phyloP scores from a whole-genome alignment of 805 yeast species.

The Candida anglica region DNA sequence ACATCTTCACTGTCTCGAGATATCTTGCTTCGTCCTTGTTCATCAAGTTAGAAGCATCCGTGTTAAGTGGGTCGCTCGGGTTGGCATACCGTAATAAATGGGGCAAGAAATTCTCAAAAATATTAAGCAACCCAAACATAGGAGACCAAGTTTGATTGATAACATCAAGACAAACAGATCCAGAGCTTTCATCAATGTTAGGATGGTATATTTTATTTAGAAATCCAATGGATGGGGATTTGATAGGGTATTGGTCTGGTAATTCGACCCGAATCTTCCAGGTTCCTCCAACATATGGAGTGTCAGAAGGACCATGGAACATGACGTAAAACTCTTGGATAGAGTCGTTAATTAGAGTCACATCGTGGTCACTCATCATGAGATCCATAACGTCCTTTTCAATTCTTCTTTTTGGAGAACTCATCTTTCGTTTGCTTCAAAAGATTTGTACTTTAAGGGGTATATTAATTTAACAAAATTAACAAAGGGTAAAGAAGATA shows the following conservation, averaged over 20 bases:
- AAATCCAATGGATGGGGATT: slow-evolving; percentile 94
- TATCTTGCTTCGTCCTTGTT: slow-evolving; percentile 65
- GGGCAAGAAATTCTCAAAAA: slow-evolving; percentile 90
- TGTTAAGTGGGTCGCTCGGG: slow-evolving; percentile 89
- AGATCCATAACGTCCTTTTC: slow-evolving; percentile 96
- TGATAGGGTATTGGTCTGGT: slow-evolving; percentile 94
- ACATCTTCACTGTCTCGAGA: slow-evolving; percentile 63
- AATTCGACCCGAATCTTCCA: slow-evolving; percentile 92
- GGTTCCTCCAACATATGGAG: slow-evolving; percentile 85
- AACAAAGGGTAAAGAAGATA: neutral
- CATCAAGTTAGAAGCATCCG: slow-evolving; percentile 81
- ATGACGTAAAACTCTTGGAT: slow-evolving; percentile 82
- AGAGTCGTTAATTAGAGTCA: slow-evolving; percentile 68
- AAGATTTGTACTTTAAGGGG: neutral
- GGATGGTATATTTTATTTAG: slow-evolving; percentile 91
- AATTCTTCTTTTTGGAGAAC: slow-evolving; percentile 73
- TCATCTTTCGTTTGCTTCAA: slow-evolving; percentile 24
- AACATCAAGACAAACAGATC: slow-evolving; percentile 93
- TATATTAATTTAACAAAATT: neutral
- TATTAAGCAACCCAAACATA: slow-evolving; percentile 87
- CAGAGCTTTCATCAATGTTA: slow-evolving; percentile 85
- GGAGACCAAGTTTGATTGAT: slow-evolving; percentile 99
- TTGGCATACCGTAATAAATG: slow-evolving; percentile 89
- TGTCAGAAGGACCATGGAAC: slow-evolving; percentile 74
- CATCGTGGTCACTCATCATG: slow-evolving; percentile 93